Conservation (phyloP, 805 yeast genomes). For the Nakazawaea ambrosiae region DNA sequence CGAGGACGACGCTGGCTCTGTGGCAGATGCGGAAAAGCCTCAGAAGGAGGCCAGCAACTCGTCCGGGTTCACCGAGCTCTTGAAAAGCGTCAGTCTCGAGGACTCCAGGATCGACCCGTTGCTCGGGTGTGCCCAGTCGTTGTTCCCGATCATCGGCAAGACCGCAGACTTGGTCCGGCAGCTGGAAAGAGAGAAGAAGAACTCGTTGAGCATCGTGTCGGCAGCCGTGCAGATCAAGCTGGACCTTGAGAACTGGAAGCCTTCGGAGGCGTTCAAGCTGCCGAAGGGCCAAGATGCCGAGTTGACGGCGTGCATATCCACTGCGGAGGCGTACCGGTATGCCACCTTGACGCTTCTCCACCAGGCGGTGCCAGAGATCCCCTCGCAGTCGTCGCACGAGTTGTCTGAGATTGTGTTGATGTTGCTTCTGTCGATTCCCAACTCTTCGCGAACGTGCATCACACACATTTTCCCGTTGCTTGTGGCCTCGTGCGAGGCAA, state of each 20-base stretch:
- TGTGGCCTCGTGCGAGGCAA: conserved; percentile 61
- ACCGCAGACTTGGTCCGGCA: conserved; percentile 50
- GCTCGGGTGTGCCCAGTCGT: conserved; percentile 58
- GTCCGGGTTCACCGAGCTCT: conserved; percentile 28
- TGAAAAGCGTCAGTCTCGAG: conserved; percentile 28
- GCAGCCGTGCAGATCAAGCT: conserved; percentile 47
- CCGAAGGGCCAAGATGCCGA: conserved; percentile 40
- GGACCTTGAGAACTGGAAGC: conserved; percentile 51
- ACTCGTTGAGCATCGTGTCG: conserved; percentile 41
- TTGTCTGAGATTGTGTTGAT: conserved; percentile 55
- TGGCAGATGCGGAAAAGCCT: neutral
- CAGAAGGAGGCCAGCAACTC: neutral
- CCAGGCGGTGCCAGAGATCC: conserved; percentile 67
- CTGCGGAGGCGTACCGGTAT: conserved; percentile 64
- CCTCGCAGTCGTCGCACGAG: conserved; percentile 44
- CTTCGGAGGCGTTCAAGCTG: conserved; percentile 33
- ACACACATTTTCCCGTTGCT: conserved; percentile 61
- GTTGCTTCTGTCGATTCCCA: conserved; percentile 56
- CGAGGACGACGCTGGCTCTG: neutral
- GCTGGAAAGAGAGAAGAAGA: conserved; percentile 33
- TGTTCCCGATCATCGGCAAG: conserved; percentile 58
- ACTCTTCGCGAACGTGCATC: conserved; percentile 46
- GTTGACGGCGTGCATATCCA: conserved; percentile 51
- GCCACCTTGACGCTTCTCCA: conserved; percentile 54
- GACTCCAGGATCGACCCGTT: conserved; percentile 52